A percentile compares a stretch with the other conserved stretches of the same genome.
Evolutionary conservation across 768 basidiomycete genomes (phyloP).

Genomic region (Lactarius sanguifluus): DNA sequence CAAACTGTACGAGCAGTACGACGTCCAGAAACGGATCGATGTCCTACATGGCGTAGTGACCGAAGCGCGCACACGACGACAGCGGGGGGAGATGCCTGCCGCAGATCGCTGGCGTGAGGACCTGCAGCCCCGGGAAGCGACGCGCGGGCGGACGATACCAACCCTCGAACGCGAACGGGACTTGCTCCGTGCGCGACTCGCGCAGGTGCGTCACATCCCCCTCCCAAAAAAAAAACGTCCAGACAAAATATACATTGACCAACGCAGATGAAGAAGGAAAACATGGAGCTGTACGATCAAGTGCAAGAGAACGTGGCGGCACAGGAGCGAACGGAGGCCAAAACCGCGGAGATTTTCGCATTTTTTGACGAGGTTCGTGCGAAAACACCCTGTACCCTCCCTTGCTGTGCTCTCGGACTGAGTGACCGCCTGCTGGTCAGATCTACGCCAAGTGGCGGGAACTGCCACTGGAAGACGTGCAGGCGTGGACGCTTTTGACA

Average conservation of each 20-base stretch:
- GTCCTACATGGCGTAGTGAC: conserved; percentile 65
- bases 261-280: conserved; percentile 58
- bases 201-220: conserved; percentile 34
- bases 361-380: conserved; percentile 53
- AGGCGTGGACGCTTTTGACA: conserved; percentile 41
- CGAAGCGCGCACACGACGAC: conserved; percentile 59
- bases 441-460: conserved; percentile 51
- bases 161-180: conserved; percentile 48
- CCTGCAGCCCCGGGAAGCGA: conserved; percentile 60
- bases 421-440: conserved; percentile 35
- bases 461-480: conserved; percentile 63
- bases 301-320: conserved; percentile 50
- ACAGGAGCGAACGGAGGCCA: conserved; percentile 47
- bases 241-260: neutral
- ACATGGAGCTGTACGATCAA: conserved; percentile 46
- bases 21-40: conserved; percentile 69
- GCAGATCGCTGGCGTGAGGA: conserved; percentile 66
- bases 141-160: conserved; percentile 63
- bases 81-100: conserved; percentile 41
- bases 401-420: conserved; percentile 9
- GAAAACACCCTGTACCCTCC: neutral
- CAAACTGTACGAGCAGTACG: conserved; percentile 65
- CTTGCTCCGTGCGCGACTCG: conserved; percentile 40
- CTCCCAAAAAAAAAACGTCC: neutral
- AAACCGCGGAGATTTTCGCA: conserved; percentile 49